Evolutionary conservation across 192 early-diverging fungal species (phyloP).

Genomic region (Neocallimastix lanati): DNA sequence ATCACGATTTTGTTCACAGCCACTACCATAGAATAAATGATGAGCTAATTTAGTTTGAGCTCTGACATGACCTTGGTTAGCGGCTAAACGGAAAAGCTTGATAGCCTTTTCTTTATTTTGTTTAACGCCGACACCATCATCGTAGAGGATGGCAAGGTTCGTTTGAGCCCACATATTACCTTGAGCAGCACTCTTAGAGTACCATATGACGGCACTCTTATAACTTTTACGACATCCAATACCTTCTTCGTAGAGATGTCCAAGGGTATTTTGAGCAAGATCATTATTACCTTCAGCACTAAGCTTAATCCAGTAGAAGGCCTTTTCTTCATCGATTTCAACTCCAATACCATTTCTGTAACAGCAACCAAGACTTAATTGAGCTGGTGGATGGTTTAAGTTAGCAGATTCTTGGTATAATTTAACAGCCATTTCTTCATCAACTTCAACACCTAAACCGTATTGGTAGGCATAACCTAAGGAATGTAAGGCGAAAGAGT

Average conservation of each 20-base stretch:
- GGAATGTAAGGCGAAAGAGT: constrained; percentile 27
- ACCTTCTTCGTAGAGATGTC: neutral
- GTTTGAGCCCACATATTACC: constrained; percentile 1
- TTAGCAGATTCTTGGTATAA: neutral
- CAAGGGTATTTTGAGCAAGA: neutral
- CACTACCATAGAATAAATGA: neutral
- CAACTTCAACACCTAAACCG: neutral
- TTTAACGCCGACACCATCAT: neutral
- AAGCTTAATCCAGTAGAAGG: neutral
- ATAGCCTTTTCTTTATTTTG: neutral
- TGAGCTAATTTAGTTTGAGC: neutral
- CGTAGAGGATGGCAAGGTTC: neutral
- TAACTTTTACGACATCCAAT: neutral
- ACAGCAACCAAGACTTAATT: constrained; percentile 2
- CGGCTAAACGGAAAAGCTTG: neutral
- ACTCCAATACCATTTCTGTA: constrained; percentile 19
- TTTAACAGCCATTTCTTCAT: neutral
- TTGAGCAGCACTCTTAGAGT: constrained; percentile 2
- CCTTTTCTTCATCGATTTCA: constrained; percentile 1
- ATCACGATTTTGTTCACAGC: neutral
- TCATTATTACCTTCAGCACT: neutral
- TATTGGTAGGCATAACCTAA: constrained; percentile 20
- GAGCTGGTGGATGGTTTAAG: neutral
- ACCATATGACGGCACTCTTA: neutral
- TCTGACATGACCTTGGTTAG: neutral